phyloP scores from a whole-genome alignment of 2,329 filamentous ascomycete species.

The Clarireedia hainanense region DNA sequence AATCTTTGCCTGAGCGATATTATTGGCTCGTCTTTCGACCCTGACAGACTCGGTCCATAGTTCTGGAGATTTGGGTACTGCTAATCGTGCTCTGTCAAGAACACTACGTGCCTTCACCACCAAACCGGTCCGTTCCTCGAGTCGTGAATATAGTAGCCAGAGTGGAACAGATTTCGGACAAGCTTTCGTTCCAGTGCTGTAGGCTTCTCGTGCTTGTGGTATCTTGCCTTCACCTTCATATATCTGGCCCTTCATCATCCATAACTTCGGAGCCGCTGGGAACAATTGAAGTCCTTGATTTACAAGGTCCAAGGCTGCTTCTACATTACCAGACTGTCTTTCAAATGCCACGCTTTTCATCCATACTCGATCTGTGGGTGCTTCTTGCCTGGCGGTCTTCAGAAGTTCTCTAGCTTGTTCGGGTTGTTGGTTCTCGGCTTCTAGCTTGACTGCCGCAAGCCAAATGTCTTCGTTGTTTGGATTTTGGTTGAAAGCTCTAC shows the following conservation, averaged over 20 bases:
- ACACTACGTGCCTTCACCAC: slow-evolving; percentile 90
- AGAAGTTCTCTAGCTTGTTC: slow-evolving; percentile 78
- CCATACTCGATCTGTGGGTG: slow-evolving; percentile 93
- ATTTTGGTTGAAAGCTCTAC: slow-evolving; percentile 86
- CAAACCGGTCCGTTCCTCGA: slow-evolving; percentile 79
- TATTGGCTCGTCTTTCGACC: slow-evolving; percentile 80
- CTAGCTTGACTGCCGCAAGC: slow-evolving; percentile 91
- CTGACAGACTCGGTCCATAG: slow-evolving; percentile 93
- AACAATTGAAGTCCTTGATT: slow-evolving; percentile 82
- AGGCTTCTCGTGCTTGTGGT: slow-evolving; percentile 82
- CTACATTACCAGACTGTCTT: slow-evolving; percentile 69
- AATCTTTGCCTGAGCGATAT: slow-evolving; percentile 74
- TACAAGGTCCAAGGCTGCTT: slow-evolving; percentile 78
- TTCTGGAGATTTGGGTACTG: slow-evolving; percentile 74
- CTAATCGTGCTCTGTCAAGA: slow-evolving; percentile 82
- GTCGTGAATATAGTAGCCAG: slow-evolving; percentile 80
- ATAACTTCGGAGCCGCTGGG: slow-evolving; percentile 78
- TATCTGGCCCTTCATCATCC: slow-evolving; percentile 98
- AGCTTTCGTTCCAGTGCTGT: slow-evolving; percentile 78
- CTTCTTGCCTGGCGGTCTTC: slow-evolving; percentile 74
- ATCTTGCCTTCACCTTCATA: slow-evolving; percentile 78
- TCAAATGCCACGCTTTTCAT: slow-evolving; percentile 95
- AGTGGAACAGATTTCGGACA: slow-evolving; percentile 77
- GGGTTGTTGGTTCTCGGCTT: slow-evolving; percentile 79
- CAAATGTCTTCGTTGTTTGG: slow-evolving; percentile 97